A percentile compares a stretch with the other conserved stretches of the same genome.
These are phyloP conservation scores for Gossypium anomalum DNA, from an alignment of 345 rosid species.

Conservation along the genomic window DNA sequence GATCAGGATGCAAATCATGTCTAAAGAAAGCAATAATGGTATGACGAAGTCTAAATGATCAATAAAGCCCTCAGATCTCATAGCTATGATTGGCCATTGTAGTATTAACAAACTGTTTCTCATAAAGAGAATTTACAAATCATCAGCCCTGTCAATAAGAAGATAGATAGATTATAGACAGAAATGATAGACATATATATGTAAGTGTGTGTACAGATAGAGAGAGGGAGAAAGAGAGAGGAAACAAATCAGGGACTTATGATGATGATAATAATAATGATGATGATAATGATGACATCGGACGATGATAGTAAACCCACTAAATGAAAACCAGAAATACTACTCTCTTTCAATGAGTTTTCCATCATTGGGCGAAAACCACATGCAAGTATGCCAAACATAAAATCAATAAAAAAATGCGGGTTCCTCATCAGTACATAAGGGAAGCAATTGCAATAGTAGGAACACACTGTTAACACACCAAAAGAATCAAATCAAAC, in stretches of 20 bases:
- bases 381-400: background rate
- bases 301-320: conserved; percentile 17
- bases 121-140: conserved; percentile 3
- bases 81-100: conserved; percentile 14
- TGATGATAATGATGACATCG: background rate
- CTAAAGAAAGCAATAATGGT: background rate
- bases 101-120: background rate
- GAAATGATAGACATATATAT: no score
- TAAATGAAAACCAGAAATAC: conserved; percentile 16
- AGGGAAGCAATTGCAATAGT: background rate
- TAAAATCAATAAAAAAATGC: background rate
- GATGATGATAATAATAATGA: background rate
- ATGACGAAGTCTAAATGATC: background rate
- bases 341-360: background rate
- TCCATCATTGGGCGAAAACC: conserved; percentile 1
- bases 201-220: no score
- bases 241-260: no score
- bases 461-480: background rate
- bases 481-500: background rate
- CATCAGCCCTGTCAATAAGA: conserved; percentile 14
- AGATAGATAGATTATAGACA: background rate
- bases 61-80: conserved; percentile 23
- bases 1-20: background rate
- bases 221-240: no score
- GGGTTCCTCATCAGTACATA: background rate